Base-by-base conservation (phyloP, 2,329 filamentous ascomycete genomes). In the Fusarium temperatum region DNA sequence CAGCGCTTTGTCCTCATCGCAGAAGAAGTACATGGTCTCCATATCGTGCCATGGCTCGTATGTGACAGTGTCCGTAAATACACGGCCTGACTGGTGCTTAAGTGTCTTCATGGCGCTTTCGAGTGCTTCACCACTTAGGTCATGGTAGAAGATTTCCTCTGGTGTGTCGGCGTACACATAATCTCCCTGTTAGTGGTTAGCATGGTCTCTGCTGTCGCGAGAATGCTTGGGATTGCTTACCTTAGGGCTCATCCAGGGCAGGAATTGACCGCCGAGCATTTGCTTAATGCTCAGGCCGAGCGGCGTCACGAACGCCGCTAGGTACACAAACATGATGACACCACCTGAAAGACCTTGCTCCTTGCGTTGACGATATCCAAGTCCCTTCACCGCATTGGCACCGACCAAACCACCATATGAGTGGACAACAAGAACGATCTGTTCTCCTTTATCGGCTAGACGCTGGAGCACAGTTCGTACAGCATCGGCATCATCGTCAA, bases 351-450 rank as follows among this genome's bases (percentile, higher is more conserved):
- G 70, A 4, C 82, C 83, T 4, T 75, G 73, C 0, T 66, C 70
- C 35, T 75, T 68, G 14, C 84, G 79, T 26, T 82, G 73, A 41
- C 77, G 78, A 54, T 82, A 80, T 6, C 81, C 79, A 3, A 83
- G 75, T 1, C 82, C 82, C 18, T 77, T 70, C 14, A 85, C 74
- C 1, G 82, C 84, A 51, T 82, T 82, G 35, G 79, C 78, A 13
- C 80, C 81, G 4, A 85, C 78, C 2, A 84, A 76, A 20, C 85
- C 85, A n/a, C 82, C 82, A 77, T 85, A 86, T 6, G 83, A 85
- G 69, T 87, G 85, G 9, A 81, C 78, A 10, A 84, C 73, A 5
- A 87, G 80, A 2, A 86, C 73, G 20, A 87, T 80, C 35, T 85
- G 78, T 51, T 83, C 83, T 22, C 82, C 82, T 7, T 75, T 63